Percentiles rank a stretch among this genome's conserved stretches.
phyloP scores from a whole-genome alignment of 176 grass and related monocot genomes.

The Aechmea fasciata region DNA sequence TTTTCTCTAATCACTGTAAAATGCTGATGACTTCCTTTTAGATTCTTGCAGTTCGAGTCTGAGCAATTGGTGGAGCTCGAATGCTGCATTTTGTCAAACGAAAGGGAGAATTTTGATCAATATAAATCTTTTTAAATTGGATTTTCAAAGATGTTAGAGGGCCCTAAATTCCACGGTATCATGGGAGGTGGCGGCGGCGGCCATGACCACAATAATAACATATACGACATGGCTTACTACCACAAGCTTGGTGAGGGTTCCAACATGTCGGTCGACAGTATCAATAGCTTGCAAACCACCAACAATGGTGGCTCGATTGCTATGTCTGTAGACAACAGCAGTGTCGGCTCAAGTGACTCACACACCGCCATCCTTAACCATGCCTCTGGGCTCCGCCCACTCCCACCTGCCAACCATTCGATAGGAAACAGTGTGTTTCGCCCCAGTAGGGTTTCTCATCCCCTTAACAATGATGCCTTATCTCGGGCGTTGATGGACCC shows the following conservation, averaged over 20 bases:
- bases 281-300: conserved; percentile 26
- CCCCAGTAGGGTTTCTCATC: conserved; percentile 3
- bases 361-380: conserved; percentile 58
- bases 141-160: conserved; percentile 40
- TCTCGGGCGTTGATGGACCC: conserved; percentile 50
- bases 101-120: conserved; percentile 20
- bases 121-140: conserved; percentile 4
- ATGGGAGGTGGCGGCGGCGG: conserved; percentile 31
- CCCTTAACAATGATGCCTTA: conserved; percentile 34
- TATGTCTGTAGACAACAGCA: conserved; percentile 50
- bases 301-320: conserved; percentile 38
- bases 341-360: conserved; percentile 55
- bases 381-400: conserved; percentile 35
- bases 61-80: conserved; percentile 1
- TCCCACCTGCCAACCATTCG: conserved; percentile 28
- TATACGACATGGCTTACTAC: conserved; percentile 43
- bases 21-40: conserved; percentile 10
- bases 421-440: conserved; percentile 31
- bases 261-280: conserved; percentile 58
- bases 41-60: neutral
- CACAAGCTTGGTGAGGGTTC: conserved; percentile 50
- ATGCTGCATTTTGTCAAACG: conserved; percentile 11
- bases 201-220: conserved; percentile 50
- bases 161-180: conserved; percentile 42
- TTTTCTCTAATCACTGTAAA: neutral